Evolutionary conservation across 2,329 filamentous ascomycete species (phyloP).

Genomic region (Ciborinia camelliae): DNA sequence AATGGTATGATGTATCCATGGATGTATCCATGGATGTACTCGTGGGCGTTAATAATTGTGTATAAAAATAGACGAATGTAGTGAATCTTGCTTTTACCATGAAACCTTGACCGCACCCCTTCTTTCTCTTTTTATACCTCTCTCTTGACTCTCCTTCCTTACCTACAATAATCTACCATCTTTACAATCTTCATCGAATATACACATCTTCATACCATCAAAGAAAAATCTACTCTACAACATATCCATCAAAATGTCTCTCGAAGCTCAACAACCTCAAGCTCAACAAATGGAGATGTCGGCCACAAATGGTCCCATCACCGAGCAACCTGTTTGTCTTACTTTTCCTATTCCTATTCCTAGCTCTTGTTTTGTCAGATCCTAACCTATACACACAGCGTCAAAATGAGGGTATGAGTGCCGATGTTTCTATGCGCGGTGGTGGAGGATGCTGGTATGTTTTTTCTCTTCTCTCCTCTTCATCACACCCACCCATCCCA

Average conservation of each 20-base stretch:
- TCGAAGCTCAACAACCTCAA: slow-evolving; percentile 20
- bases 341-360: neutral
- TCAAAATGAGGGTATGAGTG: slow-evolving; percentile 16
- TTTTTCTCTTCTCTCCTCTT: neutral
- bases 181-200: neutral
- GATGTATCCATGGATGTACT: too few species aligned
- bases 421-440: slow-evolving; percentile 16
- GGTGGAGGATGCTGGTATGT: slow-evolving; percentile 18
- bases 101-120: neutral
- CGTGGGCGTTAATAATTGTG: neutral
- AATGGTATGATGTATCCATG: neutral
- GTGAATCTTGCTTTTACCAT: too few species aligned
- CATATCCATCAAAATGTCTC: slow-evolving; percentile 13
- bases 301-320: slow-evolving; percentile 9
- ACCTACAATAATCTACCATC: neutral
- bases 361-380: neutral
- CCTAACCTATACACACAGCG: neutral
- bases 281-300: slow-evolving; percentile 19
- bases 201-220: neutral
- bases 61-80: too few species aligned
- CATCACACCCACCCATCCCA: neutral
- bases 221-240: neutral
- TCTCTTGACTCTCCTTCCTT: neutral
- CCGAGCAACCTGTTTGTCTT: slow-evolving; percentile 19
- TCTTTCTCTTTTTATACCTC: neutral